Percentiles rank a stretch among this genome's conserved stretches.
Evolutionary conservation across 768 basidiomycete species (phyloP).

Genomic region (Podaxis carcinomalis): DNA sequence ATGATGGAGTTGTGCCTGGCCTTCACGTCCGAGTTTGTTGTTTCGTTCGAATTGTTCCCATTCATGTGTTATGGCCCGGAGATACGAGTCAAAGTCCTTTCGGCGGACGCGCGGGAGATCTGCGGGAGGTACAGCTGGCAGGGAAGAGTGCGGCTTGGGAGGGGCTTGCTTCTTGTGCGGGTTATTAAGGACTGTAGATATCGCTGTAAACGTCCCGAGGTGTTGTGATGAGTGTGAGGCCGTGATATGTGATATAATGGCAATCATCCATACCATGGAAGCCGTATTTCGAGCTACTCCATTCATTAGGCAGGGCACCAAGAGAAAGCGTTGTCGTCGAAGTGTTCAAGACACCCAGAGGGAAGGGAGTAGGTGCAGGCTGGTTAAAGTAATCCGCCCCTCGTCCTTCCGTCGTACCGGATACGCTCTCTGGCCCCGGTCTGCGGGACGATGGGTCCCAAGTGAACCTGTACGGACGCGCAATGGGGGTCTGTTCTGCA

Average conservation of each 20-base stretch:
- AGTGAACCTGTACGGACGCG: conserved; percentile 67
- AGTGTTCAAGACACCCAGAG: conserved; percentile 43
- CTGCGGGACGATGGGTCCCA: conserved; percentile 62
- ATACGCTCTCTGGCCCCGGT: conserved; percentile 67
- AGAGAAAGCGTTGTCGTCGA: conserved; percentile 45
- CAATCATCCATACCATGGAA: conserved; percentile 68
- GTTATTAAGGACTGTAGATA: conserved; percentile 90
- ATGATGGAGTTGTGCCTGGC: conserved; percentile 34
- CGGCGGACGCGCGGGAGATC: conserved; percentile 77
- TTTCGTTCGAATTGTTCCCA: conserved; percentile 71
- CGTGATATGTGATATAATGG: neutral
- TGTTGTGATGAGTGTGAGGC: conserved; percentile 1
- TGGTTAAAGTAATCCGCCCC: conserved; percentile 56
- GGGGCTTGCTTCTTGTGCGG: conserved; percentile 83
- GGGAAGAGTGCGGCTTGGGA: conserved; percentile 79
- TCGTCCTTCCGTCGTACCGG: conserved; percentile 67
- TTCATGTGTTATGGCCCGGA: conserved; percentile 65
- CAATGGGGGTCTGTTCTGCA: conserved; percentile 32
- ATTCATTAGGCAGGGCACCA: conserved; percentile 53
- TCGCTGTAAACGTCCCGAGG: conserved; percentile 46
- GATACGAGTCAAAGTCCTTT: conserved; percentile 83
- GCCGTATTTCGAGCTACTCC: conserved; percentile 81
- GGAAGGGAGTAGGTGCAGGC: conserved; percentile 36
- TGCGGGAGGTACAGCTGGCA: conserved; percentile 68
- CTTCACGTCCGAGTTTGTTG: conserved; percentile 31